phyloP scores from a whole-genome alignment of 148 eudicot species.

The Selenicereus undatus region DNA sequence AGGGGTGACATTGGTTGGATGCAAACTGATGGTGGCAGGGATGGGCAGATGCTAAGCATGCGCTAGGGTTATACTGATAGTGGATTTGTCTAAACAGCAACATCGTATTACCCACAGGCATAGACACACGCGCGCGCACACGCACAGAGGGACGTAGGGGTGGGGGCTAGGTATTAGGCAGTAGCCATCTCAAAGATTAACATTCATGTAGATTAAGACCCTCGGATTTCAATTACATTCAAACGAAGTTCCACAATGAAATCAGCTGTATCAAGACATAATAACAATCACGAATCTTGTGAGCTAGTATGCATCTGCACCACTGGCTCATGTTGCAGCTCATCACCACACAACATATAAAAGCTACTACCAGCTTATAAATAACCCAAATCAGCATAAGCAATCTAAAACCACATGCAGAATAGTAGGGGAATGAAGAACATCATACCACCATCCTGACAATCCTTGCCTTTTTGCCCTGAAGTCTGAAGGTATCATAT shows the following conservation, averaged over 20 bases:
- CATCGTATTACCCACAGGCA: too few relatives aligned
- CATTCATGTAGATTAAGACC: background rate
- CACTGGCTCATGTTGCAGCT: background rate
- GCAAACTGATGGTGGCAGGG: too few relatives aligned
- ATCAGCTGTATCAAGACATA: background rate
- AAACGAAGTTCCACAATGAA: background rate
- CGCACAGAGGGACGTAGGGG: too few relatives aligned
- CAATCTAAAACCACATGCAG: background rate
- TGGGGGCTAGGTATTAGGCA: background rate
- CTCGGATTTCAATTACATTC: background rate
- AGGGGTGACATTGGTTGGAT: too few relatives aligned
- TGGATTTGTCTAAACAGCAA: too few relatives aligned
- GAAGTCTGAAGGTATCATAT: background rate
- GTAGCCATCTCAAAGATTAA: background rate
- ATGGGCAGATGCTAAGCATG: too few relatives aligned
- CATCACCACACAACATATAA: background rate
- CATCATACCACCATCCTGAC: conserved; percentile 1
- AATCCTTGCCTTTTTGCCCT: background rate
- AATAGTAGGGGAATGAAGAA: background rate
- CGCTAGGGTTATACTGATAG: too few relatives aligned
- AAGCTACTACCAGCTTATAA: background rate
- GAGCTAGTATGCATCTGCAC: background rate
- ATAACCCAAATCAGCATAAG: background rate
- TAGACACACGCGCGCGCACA: too few relatives aligned
- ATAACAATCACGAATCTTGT: background rate